Base-by-base conservation (phyloP, 805 yeast species). In the Debaryomyces castellii region DNA sequence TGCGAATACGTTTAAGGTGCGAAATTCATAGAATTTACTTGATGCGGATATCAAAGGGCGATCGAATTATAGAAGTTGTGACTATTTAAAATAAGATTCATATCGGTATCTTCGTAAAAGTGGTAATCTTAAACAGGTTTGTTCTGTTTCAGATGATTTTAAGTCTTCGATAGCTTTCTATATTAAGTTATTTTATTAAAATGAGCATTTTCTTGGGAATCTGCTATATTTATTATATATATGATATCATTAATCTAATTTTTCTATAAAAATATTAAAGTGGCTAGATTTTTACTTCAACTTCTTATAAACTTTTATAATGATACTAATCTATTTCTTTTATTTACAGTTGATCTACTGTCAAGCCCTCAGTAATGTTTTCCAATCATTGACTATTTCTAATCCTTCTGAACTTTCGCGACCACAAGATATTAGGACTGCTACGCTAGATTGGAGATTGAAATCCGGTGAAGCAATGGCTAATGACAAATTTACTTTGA, bases 341-440 rank as follows among this genome's bases (percentile, higher is more conserved):
- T 21, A 40, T 8, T 12, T 44, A 23, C 39, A 37, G 20, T n/a
- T 40, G 17, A 17, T 46, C 4, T 30, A 35, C 17, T 48, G 49
- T 11, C 41, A 36, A 9, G 41, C 50, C 0, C 39, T 45, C 14
- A 28, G 34, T 17, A 39, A 47, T 40, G 45, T 48, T 16, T 50
- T 43, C 28, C 45, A 40, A 24, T 36, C 51, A 3, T 42, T 50
- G 24, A 11, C 39, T 2, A 50, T 48, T n/a, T 39, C 49, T 23
- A 17, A 44, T 39, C 41, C 53, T 10, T 39, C 51, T 8, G 18
- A 30, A 8, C 27, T 38, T 18, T 39, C 40, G 7, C 45, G 53
- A 20, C 53, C 60, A 3, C 55, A 55, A 36, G 58, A 55, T 41
- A 47, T 52, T n/a, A 39, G 59, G 17, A 51, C 54, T 2, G 60